These are phyloP conservation scores for Trichosanthes cucumerina DNA, from an alignment of 306 rosid genomes.

Conservation along the genomic window DNA sequence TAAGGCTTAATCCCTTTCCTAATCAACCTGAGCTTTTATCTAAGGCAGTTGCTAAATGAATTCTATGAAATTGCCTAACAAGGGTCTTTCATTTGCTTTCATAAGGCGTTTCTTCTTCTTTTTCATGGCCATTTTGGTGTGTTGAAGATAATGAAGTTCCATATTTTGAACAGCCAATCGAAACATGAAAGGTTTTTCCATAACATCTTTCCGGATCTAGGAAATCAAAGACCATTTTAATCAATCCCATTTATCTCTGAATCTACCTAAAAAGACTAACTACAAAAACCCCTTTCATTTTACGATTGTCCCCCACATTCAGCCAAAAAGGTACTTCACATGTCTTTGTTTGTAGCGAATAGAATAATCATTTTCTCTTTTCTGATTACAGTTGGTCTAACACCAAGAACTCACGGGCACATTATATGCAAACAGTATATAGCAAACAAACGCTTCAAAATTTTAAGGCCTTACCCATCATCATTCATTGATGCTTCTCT, in stretches of 20 bases:
- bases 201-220: neutral
- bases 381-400: slow-evolving; percentile 42
- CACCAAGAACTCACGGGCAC: slow-evolving; percentile 63
- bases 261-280: slow-evolving; percentile 9
- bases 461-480: neutral
- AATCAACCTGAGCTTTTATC: neutral
- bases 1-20: neutral
- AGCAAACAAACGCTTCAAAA: neutral
- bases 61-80: neutral
- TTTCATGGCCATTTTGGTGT: neutral
- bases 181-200: neutral
- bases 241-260: slow-evolving; percentile 12
- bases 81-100: neutral
- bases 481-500: slow-evolving; percentile 6
- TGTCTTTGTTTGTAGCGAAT: slow-evolving; percentile 65
- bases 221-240: slow-evolving; percentile 13
- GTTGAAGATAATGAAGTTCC: neutral
- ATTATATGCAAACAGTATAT: slow-evolving; percentile 17
- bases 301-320: slow-evolving; percentile 12
- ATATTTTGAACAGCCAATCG: neutral
- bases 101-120: neutral
- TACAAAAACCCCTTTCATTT: neutral
- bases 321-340: slow-evolving; percentile 45
- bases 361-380: slow-evolving; percentile 25
- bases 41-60: neutral